Conservation (phyloP, 345 rosid genomes). For the Rhodamnia argentea region DNA sequence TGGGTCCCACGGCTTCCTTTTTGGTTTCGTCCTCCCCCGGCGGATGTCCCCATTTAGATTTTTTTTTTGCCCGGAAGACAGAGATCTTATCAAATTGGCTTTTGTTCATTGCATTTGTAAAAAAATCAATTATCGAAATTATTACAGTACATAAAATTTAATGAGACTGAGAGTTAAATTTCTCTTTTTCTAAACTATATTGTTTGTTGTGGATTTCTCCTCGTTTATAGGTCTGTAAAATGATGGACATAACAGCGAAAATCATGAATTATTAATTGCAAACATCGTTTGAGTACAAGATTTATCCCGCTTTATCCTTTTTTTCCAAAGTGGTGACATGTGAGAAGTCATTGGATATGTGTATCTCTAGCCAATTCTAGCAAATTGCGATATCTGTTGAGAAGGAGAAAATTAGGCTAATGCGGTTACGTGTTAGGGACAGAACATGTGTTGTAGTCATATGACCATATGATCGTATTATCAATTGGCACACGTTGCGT, state of each 20-base stretch:
- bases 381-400: not conserved
- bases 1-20: not conserved
- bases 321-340: not conserved
- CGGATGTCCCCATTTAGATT: not conserved
- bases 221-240: not conserved
- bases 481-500: not conserved
- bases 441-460: not conserved
- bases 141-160: not conserved
- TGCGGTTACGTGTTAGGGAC: not conserved
- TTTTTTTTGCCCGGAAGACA: not conserved
- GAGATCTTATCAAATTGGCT: not conserved
- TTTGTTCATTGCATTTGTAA: not conserved
- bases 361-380: not conserved
- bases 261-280: not conserved
- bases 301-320: not conserved
- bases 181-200: not conserved
- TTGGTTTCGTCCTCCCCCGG: not conserved
- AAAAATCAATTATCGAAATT: not conserved
- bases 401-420: not conserved
- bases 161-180: not conserved
- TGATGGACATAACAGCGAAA: not conserved
- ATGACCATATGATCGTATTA: not conserved
- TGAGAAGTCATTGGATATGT: fast-evolving
- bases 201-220: not conserved
- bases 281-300: not conserved